Base-by-base conservation (phyloP, 352 stramenopile species). In the Phytophthora hybrid region DNA sequence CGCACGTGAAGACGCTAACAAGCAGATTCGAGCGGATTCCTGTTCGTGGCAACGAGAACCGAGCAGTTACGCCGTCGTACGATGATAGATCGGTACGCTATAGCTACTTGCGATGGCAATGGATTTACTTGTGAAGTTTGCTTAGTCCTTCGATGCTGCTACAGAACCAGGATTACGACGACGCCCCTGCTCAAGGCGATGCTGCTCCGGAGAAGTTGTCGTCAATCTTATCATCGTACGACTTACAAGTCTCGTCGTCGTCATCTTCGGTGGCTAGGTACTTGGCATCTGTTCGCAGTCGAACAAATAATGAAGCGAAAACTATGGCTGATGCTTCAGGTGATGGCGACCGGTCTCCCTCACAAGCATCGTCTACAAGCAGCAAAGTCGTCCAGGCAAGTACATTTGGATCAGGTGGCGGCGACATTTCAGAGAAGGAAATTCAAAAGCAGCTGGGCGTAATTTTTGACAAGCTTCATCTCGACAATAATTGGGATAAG, bases 401-500 rank as follows among this genome's bases (percentile, higher is more conserved):
- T 21, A 47, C 54, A 6, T 53, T 37, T 46, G 71, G 63, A 41
- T 52, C 29, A 44, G 44, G 23, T 52, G 51, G 46, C n/a, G 76
- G 56, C 29, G 59, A 74, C 2, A 63, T 92, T 0, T 85, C 82
- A 6, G 87, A 93, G 8, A 85, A 73, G 32, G 85, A 93, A 51
- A 71, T 96, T 3, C 82, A 92, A 21, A 80, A 83, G 53, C 84
- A 93, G 41, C 32, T 95, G 5, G 62, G 68, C 4, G 79, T 80
- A 4, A 77, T 93, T 19, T 79, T 64, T 21, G 86, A 93, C 54
- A 85, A 88, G 29, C 77, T 96, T 2, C 60, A 87, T 4, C 63
- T 87, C 9, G 75, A 86, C 47, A 93, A 94, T 51, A 86, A 94
- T 54, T 96, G 90, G 90, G 84, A 88, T 13, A 88, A 89, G 46